Evolutionary conservation across 116 monocot species (phyloP).

Genomic region (Zostera marina): DNA sequence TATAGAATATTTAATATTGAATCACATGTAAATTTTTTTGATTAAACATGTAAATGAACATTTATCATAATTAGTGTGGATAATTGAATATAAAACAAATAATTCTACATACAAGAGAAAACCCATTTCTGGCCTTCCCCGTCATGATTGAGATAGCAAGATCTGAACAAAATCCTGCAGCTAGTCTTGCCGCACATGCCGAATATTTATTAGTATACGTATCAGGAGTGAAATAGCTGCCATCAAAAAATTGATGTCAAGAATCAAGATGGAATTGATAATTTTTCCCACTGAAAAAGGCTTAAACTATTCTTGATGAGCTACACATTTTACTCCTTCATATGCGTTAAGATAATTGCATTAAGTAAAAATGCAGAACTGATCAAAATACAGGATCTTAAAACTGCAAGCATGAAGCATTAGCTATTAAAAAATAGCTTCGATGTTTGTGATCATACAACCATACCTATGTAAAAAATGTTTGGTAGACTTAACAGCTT

Average conservation of each 20-base stretch:
- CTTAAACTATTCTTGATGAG: not conserved
- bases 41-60: too few species aligned
- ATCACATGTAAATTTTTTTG: not conserved
- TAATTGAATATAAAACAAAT: not conserved
- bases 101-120: slow-evolving; percentile 68
- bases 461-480: slow-evolving; percentile 1
- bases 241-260: not conserved
- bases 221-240: slow-evolving; percentile 95
- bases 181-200: slow-evolving; percentile 84
- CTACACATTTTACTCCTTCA: too few species aligned
- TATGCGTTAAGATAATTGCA: too few species aligned
- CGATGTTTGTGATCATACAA: not conserved
- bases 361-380: too few species aligned
- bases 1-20: slow-evolving; percentile 1
- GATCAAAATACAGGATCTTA: too few species aligned
- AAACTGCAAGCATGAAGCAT: too few species aligned
- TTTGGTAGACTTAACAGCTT: slow-evolving; percentile 7
- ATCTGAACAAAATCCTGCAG: slow-evolving; percentile 94
- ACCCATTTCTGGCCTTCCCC: slow-evolving; percentile 63
- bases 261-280: not conserved
- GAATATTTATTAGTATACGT: slow-evolving; percentile 95
- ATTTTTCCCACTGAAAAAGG: not conserved
- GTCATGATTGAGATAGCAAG: slow-evolving; percentile 65
- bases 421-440: too few species aligned
- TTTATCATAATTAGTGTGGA: not conserved